Conservation (phyloP, 1,284 basidiomycete species). For the Leccinum pseudoinsigne region DNA sequence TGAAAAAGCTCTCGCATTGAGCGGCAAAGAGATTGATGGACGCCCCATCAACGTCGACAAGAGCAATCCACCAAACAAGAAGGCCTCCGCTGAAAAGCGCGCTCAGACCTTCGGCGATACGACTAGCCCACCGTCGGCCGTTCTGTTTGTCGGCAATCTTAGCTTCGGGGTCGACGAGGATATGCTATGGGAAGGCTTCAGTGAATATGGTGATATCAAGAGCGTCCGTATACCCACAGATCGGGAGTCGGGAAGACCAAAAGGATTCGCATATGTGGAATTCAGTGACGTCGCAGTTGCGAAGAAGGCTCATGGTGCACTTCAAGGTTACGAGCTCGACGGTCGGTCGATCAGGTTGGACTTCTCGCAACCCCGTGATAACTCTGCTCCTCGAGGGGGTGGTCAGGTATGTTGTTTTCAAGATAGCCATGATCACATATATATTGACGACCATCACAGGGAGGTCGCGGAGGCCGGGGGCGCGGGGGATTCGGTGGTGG, state of each 20-base stretch:
- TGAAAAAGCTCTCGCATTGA: constrained; percentile 76
- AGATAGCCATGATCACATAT: constrained; percentile 23
- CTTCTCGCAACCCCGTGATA: constrained; percentile 85
- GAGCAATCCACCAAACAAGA: constrained; percentile 63
- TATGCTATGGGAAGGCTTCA: constrained; percentile 89
- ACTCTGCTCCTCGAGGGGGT: constrained; percentile 52
- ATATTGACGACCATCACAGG: constrained; percentile 22
- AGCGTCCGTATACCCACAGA: constrained; percentile 93
- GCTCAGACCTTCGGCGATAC: constrained; percentile 79
- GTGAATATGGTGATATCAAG: constrained; percentile 87
- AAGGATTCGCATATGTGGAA: constrained; percentile 98
- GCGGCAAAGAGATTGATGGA: constrained; percentile 91
- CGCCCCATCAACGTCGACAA: constrained; percentile 88
- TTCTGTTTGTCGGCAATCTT: constrained; percentile 92
- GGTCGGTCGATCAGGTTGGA: constrained; percentile 86
- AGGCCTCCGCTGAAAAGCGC: constrained; percentile 60
- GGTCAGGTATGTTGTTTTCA: constrained; percentile 30
- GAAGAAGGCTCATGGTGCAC: constrained; percentile 76
- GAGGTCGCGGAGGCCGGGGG: constrained; percentile 37
- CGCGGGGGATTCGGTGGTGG: constrained; percentile 41
- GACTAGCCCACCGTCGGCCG: constrained; percentile 68
- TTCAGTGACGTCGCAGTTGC: constrained; percentile 83
- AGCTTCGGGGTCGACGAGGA: constrained; percentile 85
- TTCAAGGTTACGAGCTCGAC: constrained; percentile 78
- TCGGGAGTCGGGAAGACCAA: constrained; percentile 86